These are phyloP conservation scores for Elymus sibiricus DNA, from an alignment of 176 grass and related monocot species.

Conservation along the genomic window DNA sequence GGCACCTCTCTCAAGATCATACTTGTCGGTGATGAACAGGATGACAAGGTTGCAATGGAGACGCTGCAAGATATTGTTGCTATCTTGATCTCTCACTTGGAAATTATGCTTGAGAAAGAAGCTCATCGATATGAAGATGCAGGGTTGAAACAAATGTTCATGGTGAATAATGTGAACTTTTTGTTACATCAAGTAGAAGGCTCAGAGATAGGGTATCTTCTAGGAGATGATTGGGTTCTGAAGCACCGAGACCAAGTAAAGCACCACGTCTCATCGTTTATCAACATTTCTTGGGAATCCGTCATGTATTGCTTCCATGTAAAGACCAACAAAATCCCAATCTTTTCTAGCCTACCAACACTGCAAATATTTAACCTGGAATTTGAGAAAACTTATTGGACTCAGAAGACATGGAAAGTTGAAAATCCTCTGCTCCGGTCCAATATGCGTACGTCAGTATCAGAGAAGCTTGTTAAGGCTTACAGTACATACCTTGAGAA, in stretches of 20 bases:
- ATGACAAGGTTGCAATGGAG: not conserved
- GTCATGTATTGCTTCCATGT: not conserved
- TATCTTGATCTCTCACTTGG: not conserved
- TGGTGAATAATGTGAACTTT: not conserved
- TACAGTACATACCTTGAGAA: slow-evolving; percentile 11
- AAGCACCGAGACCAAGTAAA: not conserved
- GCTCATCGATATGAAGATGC: not conserved
- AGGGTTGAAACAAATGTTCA: not conserved
- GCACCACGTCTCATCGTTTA: not conserved
- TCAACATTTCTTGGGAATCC: slow-evolving; percentile 6
- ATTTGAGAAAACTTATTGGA: not conserved
- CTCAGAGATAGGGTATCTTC: not conserved
- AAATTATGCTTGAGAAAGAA: slow-evolving; percentile 23
- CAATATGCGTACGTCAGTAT: slow-evolving; percentile 5
- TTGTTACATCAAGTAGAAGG: not conserved
- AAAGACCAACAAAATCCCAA: not conserved
- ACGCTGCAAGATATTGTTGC: not conserved
- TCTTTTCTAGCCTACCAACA: not conserved
- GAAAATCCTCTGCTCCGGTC: not conserved
- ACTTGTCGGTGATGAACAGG: not conserved
- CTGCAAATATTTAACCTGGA: slow-evolving; percentile 2
- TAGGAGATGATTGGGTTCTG: not conserved
- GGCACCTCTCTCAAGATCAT: not conserved
- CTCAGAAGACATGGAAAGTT: slow-evolving; percentile 11
- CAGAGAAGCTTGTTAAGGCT: slow-evolving; percentile 7